phyloP scores from a whole-genome alignment of 352 stramenopile species.

The Peronosclerospora sorghi region DNA sequence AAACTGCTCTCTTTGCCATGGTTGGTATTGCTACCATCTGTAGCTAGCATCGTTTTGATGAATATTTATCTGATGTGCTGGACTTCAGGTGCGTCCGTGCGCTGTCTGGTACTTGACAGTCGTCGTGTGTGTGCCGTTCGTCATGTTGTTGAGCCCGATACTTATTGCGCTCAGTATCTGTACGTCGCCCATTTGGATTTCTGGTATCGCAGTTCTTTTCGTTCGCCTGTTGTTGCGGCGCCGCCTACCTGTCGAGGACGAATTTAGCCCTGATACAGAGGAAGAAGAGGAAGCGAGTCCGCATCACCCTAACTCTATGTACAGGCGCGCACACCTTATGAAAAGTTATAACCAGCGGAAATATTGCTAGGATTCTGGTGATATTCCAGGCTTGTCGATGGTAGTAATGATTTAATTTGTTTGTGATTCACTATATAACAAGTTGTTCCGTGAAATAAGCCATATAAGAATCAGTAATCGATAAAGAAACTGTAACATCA shows the following conservation, averaged over 20 bases:
- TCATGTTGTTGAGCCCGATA: conserved; percentile 63
- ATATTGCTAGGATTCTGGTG: conserved; percentile 8
- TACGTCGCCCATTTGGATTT: conserved; percentile 68
- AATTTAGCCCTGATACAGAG: conserved; percentile 31
- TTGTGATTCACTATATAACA: conserved; percentile 7
- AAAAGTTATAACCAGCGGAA: conserved; percentile 18
- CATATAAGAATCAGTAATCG: no score
- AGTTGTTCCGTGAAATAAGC: conserved; percentile 5
- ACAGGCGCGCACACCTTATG: conserved; percentile 28
- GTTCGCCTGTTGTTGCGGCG: conserved; percentile 34
- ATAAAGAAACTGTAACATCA: no score
- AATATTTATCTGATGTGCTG: neutral
- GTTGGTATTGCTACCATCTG: conserved; percentile 10
- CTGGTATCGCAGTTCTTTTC: conserved; percentile 39
- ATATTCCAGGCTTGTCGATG: neutral
- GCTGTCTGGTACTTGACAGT: conserved; percentile 58
- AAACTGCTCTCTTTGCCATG: conserved; percentile 28
- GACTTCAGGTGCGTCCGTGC: conserved; percentile 36
- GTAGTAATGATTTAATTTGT: conserved; percentile 4
- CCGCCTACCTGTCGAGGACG: conserved; percentile 20
- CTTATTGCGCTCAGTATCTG: conserved; percentile 65
- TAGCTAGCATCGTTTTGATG: conserved; percentile 1
- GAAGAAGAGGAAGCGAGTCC: conserved; percentile 28
- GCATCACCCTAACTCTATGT: conserved; percentile 39
- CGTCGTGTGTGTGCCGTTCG: conserved; percentile 59